These are phyloP conservation scores for Metschnikowia gelsemii DNA, from an alignment of 805 yeast genomes.

Conservation along the genomic window DNA sequence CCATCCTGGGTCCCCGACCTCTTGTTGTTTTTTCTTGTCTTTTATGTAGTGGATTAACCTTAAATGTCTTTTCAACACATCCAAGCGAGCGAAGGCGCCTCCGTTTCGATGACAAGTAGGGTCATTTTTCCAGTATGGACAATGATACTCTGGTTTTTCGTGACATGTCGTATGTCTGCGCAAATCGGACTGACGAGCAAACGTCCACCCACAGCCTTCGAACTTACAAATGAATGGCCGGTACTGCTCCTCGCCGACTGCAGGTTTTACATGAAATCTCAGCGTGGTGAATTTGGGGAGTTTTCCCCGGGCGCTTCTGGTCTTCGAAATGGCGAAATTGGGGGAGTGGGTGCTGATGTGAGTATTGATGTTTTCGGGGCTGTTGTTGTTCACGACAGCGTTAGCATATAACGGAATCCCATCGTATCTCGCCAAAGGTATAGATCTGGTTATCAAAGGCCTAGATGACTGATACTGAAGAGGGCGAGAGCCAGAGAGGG, in stretches of 20 bases:
- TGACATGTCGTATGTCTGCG: slow-evolving; percentile 69
- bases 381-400: too few relatives aligned
- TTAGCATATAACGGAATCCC: too few relatives aligned
- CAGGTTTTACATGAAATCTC: slow-evolving; percentile 29
- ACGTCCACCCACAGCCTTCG: slow-evolving; percentile 63
- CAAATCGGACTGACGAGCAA: slow-evolving; percentile 66
- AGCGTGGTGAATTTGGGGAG: slow-evolving; percentile 1
- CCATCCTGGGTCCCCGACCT: slow-evolving; percentile 55
- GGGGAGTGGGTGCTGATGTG: too few relatives aligned
- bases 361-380: too few relatives aligned
- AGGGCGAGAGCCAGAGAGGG: too few relatives aligned
- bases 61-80: slow-evolving; percentile 72
- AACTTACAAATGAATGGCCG: slow-evolving; percentile 42
- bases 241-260: too few relatives aligned
- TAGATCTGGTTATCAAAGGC: too few relatives aligned
- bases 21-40: slow-evolving; percentile 34
- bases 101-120: slow-evolving; percentile 75
- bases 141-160: slow-evolving; percentile 60
- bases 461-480: too few relatives aligned
- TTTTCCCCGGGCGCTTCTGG: too few relatives aligned
- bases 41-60: slow-evolving; percentile 65
- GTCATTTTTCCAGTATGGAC: slow-evolving; percentile 71
- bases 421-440: too few relatives aligned
- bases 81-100: slow-evolving; percentile 71
- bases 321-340: too few relatives aligned